phyloP scores from a whole-genome alignment of 1,139 yeast genomes.

The Taphrina flavorubra region DNA sequence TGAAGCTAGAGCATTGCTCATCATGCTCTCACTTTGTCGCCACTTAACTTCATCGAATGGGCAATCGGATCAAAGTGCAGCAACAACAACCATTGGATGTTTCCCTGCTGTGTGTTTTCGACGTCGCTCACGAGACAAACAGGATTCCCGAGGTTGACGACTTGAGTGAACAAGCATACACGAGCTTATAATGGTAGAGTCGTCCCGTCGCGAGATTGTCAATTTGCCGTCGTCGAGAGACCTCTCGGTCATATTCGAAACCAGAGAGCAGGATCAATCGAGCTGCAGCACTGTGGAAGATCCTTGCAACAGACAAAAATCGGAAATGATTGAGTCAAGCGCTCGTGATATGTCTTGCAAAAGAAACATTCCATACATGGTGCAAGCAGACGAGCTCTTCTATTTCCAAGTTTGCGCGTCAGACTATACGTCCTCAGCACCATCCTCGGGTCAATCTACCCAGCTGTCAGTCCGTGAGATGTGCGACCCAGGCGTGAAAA shows the following conservation, averaged over 20 bases:
- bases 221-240: too few relatives aligned
- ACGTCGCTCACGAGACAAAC: background rate
- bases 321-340: background rate
- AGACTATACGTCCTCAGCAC: background rate
- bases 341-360: background rate
- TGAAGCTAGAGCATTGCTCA: too few relatives aligned
- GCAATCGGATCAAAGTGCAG: too few relatives aligned
- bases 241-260: background rate
- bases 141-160: too few relatives aligned
- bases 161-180: too few relatives aligned
- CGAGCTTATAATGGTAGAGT: too few relatives aligned
- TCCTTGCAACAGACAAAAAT: background rate
- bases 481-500: too few relatives aligned
- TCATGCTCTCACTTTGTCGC: too few relatives aligned
- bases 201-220: too few relatives aligned
- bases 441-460: constrained; percentile 5
- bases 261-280: background rate
- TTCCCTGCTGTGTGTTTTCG: background rate
- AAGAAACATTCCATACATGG: constrained; percentile 18
- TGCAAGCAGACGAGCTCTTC: constrained; percentile 15
- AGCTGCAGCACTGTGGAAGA: background rate
- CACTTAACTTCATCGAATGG: too few relatives aligned
- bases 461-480: background rate
- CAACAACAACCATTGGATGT: background rate
- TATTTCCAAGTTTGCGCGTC: constrained; percentile 2